Evolutionary conservation across 306 rosid species (phyloP).

Genomic region (Lathyrus oleraceus): DNA sequence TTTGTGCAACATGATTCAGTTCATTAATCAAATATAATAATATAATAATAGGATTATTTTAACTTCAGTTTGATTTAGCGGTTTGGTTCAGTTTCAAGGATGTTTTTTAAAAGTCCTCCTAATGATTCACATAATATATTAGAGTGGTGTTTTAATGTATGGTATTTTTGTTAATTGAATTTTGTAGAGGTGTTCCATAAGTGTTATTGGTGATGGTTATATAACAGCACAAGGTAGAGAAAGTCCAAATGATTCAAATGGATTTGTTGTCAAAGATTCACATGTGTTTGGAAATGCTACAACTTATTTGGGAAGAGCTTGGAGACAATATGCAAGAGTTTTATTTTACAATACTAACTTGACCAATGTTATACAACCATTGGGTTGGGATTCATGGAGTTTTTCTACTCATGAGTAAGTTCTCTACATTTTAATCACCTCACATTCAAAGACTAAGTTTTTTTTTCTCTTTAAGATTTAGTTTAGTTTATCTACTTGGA

Average conservation of each 20-base stretch:
- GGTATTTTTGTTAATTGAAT: background rate
- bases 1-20: no score
- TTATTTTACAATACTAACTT: conserved; percentile 62
- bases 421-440: background rate
- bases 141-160: background rate
- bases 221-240: conserved; percentile 87
- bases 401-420: conserved; percentile 47
- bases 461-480: background rate
- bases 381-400: conserved; percentile 69
- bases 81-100: no score
- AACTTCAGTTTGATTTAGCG: no score
- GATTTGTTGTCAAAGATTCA: conserved; percentile 73
- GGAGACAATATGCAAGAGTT: conserved; percentile 76
- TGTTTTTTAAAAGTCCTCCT: no score
- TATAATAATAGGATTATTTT: no score
- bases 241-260: conserved; percentile 46
- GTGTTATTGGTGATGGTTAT: conserved; percentile 58
- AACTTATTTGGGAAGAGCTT: conserved; percentile 72
- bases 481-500: background rate
- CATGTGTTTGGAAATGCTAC: conserved; percentile 58
- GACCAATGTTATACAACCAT: conserved; percentile 49
- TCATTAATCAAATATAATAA: no score
- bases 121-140: no score
- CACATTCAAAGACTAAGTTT: no score
- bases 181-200: conserved; percentile 62